Evolutionary conservation across 805 yeast species (phyloP).

Genomic region (Martiniozyma abietophila): DNA sequence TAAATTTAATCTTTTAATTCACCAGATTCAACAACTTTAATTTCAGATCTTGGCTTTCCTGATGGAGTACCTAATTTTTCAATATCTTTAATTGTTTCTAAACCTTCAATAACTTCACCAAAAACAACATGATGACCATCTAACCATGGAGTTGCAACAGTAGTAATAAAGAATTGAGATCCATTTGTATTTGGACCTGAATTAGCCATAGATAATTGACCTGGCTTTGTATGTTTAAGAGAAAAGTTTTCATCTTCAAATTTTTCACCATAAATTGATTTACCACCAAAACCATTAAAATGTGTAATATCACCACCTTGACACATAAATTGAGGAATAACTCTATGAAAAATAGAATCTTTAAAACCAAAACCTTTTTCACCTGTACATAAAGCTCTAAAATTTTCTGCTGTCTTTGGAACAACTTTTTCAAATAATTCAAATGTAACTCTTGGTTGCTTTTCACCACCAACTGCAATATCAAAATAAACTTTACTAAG

Average conservation of each 20-base stretch:
- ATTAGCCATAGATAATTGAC: conserved; percentile 90
- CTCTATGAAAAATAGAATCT: conserved; percentile 87
- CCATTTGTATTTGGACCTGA: conserved; percentile 99
- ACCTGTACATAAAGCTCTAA: conserved; percentile 84
- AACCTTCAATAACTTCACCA: conserved; percentile 84
- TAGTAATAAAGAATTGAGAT: conserved; percentile 93
- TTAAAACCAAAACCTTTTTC: conserved; percentile 90
- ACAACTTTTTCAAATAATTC: conserved; percentile 82
- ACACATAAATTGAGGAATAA: conserved; percentile 90
- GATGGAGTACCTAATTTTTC: conserved; percentile 51
- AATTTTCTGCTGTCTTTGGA: conserved; percentile 94
- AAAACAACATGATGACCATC: conserved; percentile 94
- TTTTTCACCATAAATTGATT: conserved; percentile 70
- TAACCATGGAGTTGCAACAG: conserved; percentile 79
- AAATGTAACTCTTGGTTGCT: conserved; percentile 58
- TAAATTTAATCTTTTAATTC: conserved; percentile 30
- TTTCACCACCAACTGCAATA: conserved; percentile 45
- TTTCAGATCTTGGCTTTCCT: conserved; percentile 38
- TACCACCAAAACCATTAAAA: conserved; percentile 89
- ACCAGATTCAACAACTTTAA: conserved; percentile 49
- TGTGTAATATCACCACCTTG: conserved; percentile 88
- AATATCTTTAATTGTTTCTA: conserved; percentile 75
- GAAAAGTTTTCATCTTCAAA: conserved; percentile 72
- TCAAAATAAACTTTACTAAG: conserved; percentile 49
- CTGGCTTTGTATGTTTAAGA: conserved; percentile 68